Evolutionary conservation across 805 yeast species (phyloP).

Genomic region (Hanseniaspora jakobsenii): DNA sequence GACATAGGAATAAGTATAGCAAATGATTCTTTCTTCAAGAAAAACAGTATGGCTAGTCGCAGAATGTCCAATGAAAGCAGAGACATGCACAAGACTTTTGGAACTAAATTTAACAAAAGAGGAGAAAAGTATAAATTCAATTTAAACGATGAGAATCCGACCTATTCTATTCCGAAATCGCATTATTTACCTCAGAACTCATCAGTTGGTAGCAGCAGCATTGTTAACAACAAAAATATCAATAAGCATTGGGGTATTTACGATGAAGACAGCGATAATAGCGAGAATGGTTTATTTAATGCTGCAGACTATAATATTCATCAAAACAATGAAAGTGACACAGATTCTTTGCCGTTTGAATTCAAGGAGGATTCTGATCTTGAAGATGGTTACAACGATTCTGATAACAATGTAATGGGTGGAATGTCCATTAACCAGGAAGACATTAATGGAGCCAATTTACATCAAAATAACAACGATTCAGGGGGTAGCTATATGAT

Average conservation of each 20-base stretch:
- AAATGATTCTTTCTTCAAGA: neutral
- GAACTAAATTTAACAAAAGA: conserved; percentile 8
- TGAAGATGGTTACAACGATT: conserved; percentile 1
- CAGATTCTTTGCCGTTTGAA: conserved; percentile 26
- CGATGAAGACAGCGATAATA: conserved; percentile 5
- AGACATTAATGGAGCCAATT: neutral
- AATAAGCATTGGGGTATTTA: conserved; percentile 7
- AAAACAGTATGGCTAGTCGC: neutral
- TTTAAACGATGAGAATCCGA: conserved; percentile 3
- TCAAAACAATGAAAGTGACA: conserved; percentile 4
- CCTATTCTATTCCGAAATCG: conserved; percentile 1
- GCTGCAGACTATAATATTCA: neutral
- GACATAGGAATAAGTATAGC: neutral
- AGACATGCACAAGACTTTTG: neutral
- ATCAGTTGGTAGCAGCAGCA: conserved; percentile 10
- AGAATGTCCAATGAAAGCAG: neutral
- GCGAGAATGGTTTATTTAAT: neutral
- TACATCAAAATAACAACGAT: too few species aligned
- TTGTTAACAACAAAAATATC: neutral
- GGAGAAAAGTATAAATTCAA: neutral
- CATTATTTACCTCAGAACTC: conserved; percentile 13
- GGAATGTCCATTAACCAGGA: neutral
- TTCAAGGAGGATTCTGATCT: conserved; percentile 24
- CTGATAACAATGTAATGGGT: neutral
- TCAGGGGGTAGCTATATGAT: too few species aligned